Evolutionary conservation across 768 basidiomycete species (phyloP).

Genomic region (Hortiboletus flavorubellus): DNA sequence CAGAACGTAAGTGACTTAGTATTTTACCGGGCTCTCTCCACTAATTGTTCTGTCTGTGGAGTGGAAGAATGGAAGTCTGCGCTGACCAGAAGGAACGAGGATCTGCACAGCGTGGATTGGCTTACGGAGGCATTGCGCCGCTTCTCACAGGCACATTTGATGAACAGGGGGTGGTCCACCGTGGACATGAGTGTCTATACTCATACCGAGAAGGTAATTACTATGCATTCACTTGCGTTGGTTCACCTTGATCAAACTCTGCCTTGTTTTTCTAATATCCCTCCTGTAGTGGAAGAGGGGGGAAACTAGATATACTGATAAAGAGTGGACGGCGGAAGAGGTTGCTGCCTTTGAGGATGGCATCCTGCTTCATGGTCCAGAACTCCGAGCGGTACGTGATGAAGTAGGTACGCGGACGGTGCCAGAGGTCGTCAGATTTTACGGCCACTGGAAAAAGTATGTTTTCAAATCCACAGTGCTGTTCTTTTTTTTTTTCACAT

Average conservation of each 20-base stretch:
- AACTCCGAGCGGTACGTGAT: constrained; percentile 73
- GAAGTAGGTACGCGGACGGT: constrained; percentile 68
- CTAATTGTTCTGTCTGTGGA: constrained; percentile 26
- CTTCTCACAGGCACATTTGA: constrained; percentile 64
- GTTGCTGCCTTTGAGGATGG: constrained; percentile 73
- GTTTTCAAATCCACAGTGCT: constrained; percentile 9
- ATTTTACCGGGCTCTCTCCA: neutral
- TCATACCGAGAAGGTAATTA: constrained; percentile 61
- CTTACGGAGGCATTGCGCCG: constrained; percentile 71
- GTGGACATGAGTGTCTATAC: constrained; percentile 61
- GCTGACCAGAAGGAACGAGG: constrained; percentile 50
- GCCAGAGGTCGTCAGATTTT: constrained; percentile 79
- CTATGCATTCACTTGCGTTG: constrained; percentile 5
- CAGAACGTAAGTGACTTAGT: constrained; percentile 47
- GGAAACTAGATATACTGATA: constrained; percentile 65
- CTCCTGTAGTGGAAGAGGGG: constrained; percentile 64
- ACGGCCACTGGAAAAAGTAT: constrained; percentile 85
- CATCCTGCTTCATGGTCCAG: constrained; percentile 68
- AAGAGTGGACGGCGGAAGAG: constrained; percentile 69
- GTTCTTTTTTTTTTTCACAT: constrained; percentile 10
- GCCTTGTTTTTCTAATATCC: neutral
- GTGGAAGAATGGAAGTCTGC: constrained; percentile 65
- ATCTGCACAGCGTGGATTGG: constrained; percentile 73
- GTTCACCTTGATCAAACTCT: constrained; percentile 8
- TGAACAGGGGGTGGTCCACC: constrained; percentile 52